Base-by-base conservation (phyloP, 1,139 yeast species). In the Eremothecium sinecaudum region DNA sequence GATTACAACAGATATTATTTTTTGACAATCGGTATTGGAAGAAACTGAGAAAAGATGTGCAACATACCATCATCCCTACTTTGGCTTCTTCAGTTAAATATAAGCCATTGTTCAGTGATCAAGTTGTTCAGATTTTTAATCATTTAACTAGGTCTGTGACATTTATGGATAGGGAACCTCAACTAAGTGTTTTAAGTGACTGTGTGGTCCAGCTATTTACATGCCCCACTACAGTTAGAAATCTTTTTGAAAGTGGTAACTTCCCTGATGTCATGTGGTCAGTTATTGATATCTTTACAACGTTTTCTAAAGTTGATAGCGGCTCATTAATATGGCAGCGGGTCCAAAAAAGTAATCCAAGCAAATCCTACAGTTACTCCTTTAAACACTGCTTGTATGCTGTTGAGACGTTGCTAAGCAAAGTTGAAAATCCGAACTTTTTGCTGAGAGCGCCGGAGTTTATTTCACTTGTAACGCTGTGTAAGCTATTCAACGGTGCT, bases 281-380 rank as follows among this genome's bases (percentile, higher is more conserved):
- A 1, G 54, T 71, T 4, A 56, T 66, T 5, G 59, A 60, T n/a
- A 43, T 73, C 5, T 66, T 74, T 32, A 68, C 67, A 37, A 63
- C 64, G 17, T 57, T 56, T 40, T 48, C 57, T 9, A 51, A 48
- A 26, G 30, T 45, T n/a, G 68, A 68, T 26, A 24, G 62, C 65
- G 28, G 66, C 62, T 53, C 58, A 52, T 33, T 70, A 70, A 51
- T 56, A 58, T 84, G 56, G 78, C 79, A 47, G 77, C 79, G 52
- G 25, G 58, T 56, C 7, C 56, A 51, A 31, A 47, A 53, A 61
- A 90, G 47, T 62, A 86, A 48, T 74, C 87, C 78, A 72, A 84
- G 43, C 79, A 82, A 57, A 63, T 82, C 31, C 73, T 84, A 53
- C 71, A 78, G 48, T 86, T 83, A 59, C 58, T 82, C 58, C 2